Evolutionary conservation across 148 eudicot species (phyloP).

Genomic region (Simmondsia chinensis): DNA sequence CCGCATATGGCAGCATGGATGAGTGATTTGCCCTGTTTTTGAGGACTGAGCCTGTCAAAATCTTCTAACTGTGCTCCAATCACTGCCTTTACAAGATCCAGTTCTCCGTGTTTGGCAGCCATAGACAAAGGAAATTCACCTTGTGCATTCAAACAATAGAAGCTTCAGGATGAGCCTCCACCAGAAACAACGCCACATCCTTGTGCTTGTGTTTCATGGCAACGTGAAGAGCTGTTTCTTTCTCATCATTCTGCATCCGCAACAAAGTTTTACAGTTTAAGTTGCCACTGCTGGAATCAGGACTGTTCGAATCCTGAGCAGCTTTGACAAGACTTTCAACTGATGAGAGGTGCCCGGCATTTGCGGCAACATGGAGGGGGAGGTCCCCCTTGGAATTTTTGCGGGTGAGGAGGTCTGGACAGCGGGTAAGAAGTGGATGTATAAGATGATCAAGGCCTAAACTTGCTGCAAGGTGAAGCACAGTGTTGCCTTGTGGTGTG

Average conservation of each 20-base stretch:
- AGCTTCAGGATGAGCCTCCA: slow-evolving; percentile 3
- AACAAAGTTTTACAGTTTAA: neutral
- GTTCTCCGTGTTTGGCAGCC: slow-evolving; percentile 24
- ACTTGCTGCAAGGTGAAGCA: slow-evolving; percentile 20
- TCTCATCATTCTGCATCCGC: slow-evolving; percentile 4
- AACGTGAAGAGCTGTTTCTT: slow-evolving; percentile 23
- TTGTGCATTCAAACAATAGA: slow-evolving; percentile 15
- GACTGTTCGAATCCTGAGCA: too few species aligned
- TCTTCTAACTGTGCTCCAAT: too few species aligned
- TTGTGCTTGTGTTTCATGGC: slow-evolving; percentile 12
- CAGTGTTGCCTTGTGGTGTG: slow-evolving; percentile 17
- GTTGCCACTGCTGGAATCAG: too few species aligned
- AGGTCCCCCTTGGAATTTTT: slow-evolving; percentile 17
- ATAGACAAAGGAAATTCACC: slow-evolving; percentile 22
- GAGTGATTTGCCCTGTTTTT: slow-evolving; percentile 14
- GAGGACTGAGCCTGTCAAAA: too few species aligned
- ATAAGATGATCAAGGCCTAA: slow-evolving; percentile 9
- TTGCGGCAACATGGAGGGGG: slow-evolving; percentile 20
- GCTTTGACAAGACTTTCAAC: too few species aligned
- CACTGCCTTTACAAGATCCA: slow-evolving; percentile 4
- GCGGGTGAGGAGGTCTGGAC: slow-evolving; percentile 13
- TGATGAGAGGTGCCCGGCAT: too few species aligned
- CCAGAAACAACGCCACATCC: slow-evolving; percentile 15
- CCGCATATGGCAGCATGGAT: slow-evolving; percentile 18
- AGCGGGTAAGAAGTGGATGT: slow-evolving; percentile 13